phyloP scores from a whole-genome alignment of 164 flowering plant genomes.

The Nymphaea thermarum region DNA sequence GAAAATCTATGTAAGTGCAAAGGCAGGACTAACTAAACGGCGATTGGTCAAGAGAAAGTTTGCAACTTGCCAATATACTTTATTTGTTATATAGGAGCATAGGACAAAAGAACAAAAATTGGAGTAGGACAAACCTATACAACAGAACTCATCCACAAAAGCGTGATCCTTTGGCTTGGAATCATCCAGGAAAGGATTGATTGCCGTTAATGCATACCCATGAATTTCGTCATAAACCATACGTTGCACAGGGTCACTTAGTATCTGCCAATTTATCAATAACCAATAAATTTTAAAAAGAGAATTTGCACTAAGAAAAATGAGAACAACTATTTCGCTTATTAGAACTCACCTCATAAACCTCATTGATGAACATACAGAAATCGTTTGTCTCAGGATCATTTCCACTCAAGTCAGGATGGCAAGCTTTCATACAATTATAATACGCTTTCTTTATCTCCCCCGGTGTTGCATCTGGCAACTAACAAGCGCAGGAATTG shows the following conservation, averaged over 20 bases:
- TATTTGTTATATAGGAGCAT: too few species aligned
- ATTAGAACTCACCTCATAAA: slow-evolving; percentile 51
- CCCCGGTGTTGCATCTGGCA: slow-evolving; percentile 85
- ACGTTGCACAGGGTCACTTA: slow-evolving; percentile 90
- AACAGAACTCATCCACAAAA: slow-evolving; percentile 93
- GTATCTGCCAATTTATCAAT: slow-evolving; percentile 32
- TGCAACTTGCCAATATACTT: background rate
- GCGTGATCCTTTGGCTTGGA: slow-evolving; percentile 61
- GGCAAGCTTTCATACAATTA: slow-evolving; percentile 92
- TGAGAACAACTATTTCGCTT: background rate
- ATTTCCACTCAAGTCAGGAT: slow-evolving; percentile 91
- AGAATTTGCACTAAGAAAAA: background rate
- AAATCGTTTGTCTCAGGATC: slow-evolving; percentile 79
- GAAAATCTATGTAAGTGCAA: background rate
- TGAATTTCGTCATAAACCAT: slow-evolving; percentile 95
- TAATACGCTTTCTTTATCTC: slow-evolving; percentile 90
- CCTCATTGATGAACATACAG: slow-evolving; percentile 92
- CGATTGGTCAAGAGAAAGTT: background rate
- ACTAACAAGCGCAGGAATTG: slow-evolving; percentile 21
- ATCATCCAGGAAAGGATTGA: slow-evolving; percentile 82
- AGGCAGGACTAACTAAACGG: background rate
- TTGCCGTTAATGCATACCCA: slow-evolving; percentile 76
- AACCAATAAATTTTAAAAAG: background rate
- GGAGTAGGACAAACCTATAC: slow-evolving; percentile 53
- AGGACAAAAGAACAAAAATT: background rate